Percentiles rank a stretch among this genome's conserved stretches.
Conservation (phyloP, 179 eudicot genomes). For the Silene vulgaris region DNA sequence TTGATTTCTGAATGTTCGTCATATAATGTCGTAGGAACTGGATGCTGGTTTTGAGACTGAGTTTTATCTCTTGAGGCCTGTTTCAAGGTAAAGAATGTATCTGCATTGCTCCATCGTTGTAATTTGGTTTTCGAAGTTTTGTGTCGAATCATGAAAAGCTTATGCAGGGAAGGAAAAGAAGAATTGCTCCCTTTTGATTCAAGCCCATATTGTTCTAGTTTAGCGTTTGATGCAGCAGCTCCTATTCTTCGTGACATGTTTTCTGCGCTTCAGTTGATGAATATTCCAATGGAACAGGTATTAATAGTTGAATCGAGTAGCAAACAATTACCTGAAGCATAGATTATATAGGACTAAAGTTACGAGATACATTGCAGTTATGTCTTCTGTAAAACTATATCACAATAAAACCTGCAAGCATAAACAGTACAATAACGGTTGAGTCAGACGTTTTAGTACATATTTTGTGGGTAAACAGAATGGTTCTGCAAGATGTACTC, state of each 20-base stretch:
- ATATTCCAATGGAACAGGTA: conserved; percentile 83
- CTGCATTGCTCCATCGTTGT: conserved; percentile 2
- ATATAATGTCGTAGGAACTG: conserved; percentile 48
- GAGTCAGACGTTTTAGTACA: too few species aligned
- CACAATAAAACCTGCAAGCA: too few species aligned
- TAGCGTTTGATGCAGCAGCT: conserved; percentile 76
- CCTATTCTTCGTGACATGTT: conserved; percentile 59
- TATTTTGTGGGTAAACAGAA: too few species aligned
- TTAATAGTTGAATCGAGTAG: not conserved
- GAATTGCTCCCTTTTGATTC: conserved; percentile 78
- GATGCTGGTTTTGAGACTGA: conserved; percentile 93
- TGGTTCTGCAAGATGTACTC: too few species aligned
- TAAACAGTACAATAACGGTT: too few species aligned
- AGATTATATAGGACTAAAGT: too few species aligned
- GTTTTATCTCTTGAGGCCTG: conserved; percentile 63
- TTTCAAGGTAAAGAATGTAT: conserved; percentile 41
- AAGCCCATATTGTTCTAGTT: conserved; percentile 63
- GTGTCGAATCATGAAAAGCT: not conserved
- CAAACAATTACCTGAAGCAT: too few species aligned
- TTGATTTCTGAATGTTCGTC: too few species aligned
- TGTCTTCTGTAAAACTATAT: too few species aligned
- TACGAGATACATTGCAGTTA: too few species aligned
- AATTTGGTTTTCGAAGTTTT: not conserved
- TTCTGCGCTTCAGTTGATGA: conserved; percentile 55
- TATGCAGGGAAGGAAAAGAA: conserved; percentile 67